These are phyloP conservation scores for Claviceps fusiformis DNA, from an alignment of 2,329 filamentous ascomycete genomes.

Conservation along the genomic window DNA sequence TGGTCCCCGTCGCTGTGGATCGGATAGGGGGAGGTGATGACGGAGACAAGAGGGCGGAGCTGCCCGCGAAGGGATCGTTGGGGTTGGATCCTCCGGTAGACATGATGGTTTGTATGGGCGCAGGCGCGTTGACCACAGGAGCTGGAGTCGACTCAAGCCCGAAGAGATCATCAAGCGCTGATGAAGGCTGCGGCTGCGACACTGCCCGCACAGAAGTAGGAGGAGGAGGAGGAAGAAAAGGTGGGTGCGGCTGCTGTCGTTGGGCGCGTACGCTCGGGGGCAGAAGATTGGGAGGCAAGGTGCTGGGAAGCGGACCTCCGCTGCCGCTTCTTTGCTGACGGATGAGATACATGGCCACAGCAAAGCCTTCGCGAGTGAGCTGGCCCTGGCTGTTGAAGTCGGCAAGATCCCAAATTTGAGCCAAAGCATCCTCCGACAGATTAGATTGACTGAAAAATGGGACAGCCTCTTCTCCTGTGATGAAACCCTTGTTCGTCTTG, in stretches of 20 bases:
- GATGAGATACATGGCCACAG: conserved; percentile 95
- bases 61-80: conserved; percentile 49
- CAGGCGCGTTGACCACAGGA: conserved; percentile 29
- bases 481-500: conserved; percentile 64
- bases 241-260: conserved; percentile 3
- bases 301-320: conserved; percentile 49
- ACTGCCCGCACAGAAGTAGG: conserved; percentile 32
- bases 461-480: conserved; percentile 90
- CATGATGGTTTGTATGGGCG: conserved; percentile 46
- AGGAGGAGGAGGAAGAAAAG: conserved; percentile 14
- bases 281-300: conserved; percentile 68
- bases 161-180: conserved; percentile 86
- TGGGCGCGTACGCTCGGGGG: conserved; percentile 72
- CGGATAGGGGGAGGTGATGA: conserved; percentile 43
- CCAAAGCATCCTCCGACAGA: conserved; percentile 74
- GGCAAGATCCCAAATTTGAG: conserved; percentile 93
- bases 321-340: conserved; percentile 70
- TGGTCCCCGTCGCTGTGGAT: conserved; percentile 31
- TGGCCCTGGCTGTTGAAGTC: conserved; percentile 86
- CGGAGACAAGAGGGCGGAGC: conserved; percentile 30
- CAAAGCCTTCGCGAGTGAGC: conserved; percentile 80
- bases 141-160: conserved; percentile 55
- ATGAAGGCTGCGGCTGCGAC: conserved; percentile 42
- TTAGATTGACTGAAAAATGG: conserved; percentile 87
- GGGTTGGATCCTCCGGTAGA: conserved; percentile 61